Percentiles rank a stretch among this genome's conserved stretches.
Conservation (phyloP, 352 stramenopile genomes). For the Pythium phragmiticola region DNA sequence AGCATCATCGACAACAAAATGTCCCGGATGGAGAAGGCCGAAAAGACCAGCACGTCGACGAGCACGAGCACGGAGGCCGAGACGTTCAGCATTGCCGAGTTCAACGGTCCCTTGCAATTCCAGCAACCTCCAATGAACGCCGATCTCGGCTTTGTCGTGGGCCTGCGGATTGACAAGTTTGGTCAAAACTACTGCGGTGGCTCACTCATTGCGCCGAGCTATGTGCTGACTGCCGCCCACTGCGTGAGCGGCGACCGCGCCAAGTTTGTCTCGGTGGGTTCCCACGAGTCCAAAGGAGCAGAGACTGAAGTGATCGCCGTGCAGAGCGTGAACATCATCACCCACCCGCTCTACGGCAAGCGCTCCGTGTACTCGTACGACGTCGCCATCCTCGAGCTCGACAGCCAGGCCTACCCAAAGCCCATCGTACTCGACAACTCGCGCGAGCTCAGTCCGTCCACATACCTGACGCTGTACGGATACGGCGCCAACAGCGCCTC, state of each 20-base stretch:
- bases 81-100: slow-evolving; percentile 12
- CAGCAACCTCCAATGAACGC: slow-evolving; percentile 18
- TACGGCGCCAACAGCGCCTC: slow-evolving; percentile 35
- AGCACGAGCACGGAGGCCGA: not conserved
- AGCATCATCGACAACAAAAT: slow-evolving; percentile 11
- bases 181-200: slow-evolving; percentile 46
- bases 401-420: slow-evolving; percentile 30
- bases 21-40: not conserved
- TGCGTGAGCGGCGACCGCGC: slow-evolving; percentile 32
- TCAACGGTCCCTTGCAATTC: slow-evolving; percentile 25
- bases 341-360: slow-evolving; percentile 35
- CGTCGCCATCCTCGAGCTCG: slow-evolving; percentile 40
- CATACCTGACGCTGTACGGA: slow-evolving; percentile 32
- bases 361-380: slow-evolving; percentile 38
- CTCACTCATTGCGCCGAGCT: slow-evolving; percentile 41
- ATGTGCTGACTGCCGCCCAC: slow-evolving; percentile 45
- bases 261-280: slow-evolving; percentile 37
- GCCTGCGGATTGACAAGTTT: slow-evolving; percentile 29
- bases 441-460: slow-evolving; percentile 23
- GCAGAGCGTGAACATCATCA: slow-evolving; percentile 29
- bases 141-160: slow-evolving; percentile 37
- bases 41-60: not conserved
- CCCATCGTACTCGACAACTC: slow-evolving; percentile 35
- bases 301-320: slow-evolving; percentile 37
- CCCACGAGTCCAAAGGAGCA: slow-evolving; percentile 26